Evolutionary conservation across 257 asterid species (phyloP).

Genomic region (Jacaranda copaia): DNA sequence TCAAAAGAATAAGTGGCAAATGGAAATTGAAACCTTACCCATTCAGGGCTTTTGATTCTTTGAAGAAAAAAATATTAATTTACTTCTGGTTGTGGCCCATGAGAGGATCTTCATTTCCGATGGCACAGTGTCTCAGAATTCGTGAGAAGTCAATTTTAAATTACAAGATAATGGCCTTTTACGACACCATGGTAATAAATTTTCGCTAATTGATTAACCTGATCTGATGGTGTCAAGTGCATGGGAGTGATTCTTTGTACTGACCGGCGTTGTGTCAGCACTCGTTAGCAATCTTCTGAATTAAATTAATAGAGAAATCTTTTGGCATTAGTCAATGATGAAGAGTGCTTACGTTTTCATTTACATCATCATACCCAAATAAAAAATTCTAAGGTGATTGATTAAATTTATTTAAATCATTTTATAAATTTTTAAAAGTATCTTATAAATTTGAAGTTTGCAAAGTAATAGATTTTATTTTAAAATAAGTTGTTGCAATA

Average conservation of each 20-base stretch:
- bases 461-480: no score
- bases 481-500: no score
- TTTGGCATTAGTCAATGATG: neutral
- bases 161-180: neutral
- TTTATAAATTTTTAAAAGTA: no score
- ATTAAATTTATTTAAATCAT: no score
- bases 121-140: neutral
- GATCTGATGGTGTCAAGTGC: neutral
- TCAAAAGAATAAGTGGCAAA: neutral
- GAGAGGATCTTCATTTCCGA: slow-evolving; percentile 6
- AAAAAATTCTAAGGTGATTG: no score
- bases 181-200: no score
- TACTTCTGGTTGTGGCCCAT: neutral
- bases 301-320: no score
- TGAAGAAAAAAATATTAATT: neutral
- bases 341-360: neutral
- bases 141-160: neutral
- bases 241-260: no score
- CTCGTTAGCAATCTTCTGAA: no score
- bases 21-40: neutral
- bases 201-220: neutral
- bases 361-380: no score
- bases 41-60: neutral
- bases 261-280: no score
- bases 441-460: no score